These are phyloP conservation scores for Aspergillus oerlinghausenensis DNA, from an alignment of 2,329 filamentous ascomycete species.

Conservation along the genomic window DNA sequence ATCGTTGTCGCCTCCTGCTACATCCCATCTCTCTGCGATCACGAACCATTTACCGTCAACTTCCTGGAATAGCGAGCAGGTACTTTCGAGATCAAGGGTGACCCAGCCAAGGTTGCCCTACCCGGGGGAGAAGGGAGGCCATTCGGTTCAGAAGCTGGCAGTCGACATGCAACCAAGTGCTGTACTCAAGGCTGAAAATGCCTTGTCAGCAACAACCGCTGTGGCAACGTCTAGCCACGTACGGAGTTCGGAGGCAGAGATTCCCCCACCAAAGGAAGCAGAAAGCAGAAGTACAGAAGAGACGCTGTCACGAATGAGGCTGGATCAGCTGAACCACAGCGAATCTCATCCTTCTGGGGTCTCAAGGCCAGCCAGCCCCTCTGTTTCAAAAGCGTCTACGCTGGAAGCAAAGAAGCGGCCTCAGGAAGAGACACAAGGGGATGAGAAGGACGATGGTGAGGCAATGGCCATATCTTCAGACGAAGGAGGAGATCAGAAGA, in stretches of 20 bases:
- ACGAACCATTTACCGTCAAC: conserved; percentile 24
- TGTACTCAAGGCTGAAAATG: conserved; percentile 26
- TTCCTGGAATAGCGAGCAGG: conserved; percentile 23
- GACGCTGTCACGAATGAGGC: conserved; percentile 20
- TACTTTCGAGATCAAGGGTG: conserved; percentile 17
- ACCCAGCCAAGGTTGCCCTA: conserved; percentile 17
- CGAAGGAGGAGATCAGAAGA: conserved; percentile 28
- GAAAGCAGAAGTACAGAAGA: conserved; percentile 12
- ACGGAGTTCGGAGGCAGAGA: conserved; percentile 17
- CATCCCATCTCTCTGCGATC: conserved; percentile 27
- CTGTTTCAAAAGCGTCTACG: conserved; percentile 7
- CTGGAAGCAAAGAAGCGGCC: conserved; percentile 8
- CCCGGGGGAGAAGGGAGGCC: conserved; percentile 19
- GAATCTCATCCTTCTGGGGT: conserved; percentile 14
- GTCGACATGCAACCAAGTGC: conserved; percentile 23
- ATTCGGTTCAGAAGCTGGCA: conserved; percentile 11
- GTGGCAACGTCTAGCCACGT: conserved; percentile 9
- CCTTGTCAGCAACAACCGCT: conserved; percentile 16
- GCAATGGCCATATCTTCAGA: conserved; percentile 24
- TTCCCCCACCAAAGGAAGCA: conserved; percentile 12
- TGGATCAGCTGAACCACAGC: conserved; percentile 22
- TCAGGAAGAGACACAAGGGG: conserved; percentile 11
- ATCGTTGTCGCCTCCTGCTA: conserved; percentile 27
- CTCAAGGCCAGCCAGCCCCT: conserved; percentile 13
- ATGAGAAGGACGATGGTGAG: conserved; percentile 15